Evolutionary conservation across 306 rosid genomes (phyloP).

Genomic region (Gastrolobium bilobum): DNA sequence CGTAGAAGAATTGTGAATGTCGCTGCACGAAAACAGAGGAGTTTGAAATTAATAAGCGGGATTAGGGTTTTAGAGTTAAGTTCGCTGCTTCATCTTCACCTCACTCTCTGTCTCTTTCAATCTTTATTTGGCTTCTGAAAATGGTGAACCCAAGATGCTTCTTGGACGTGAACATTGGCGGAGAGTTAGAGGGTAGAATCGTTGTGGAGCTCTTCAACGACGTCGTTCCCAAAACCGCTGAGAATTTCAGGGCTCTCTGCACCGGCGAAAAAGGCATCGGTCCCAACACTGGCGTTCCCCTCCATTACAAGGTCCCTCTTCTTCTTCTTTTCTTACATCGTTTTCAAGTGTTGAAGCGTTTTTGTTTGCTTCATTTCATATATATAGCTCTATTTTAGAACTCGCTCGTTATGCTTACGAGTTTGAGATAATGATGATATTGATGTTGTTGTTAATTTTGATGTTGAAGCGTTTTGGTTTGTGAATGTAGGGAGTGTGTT

Average conservation of each 20-base stretch:
- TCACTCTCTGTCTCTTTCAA: not conserved
- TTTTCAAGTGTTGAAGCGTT: not conserved
- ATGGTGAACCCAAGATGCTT: slow-evolving; percentile 73
- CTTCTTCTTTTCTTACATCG: not conserved
- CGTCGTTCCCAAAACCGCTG: slow-evolving; percentile 81
- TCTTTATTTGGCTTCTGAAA: not conserved
- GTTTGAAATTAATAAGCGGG: slow-evolving; percentile 44
- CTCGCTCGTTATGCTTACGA: too few species aligned
- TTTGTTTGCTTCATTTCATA: not conserved
- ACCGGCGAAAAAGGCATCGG: slow-evolving; percentile 77
- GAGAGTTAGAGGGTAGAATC: slow-evolving; percentile 76
- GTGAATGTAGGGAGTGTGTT: slow-evolving; percentile 53
- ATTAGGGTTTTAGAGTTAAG: slow-evolving; percentile 50
- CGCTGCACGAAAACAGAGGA: slow-evolving; percentile 32
- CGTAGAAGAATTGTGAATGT: slow-evolving; percentile 8
- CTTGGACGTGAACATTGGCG: slow-evolving; percentile 70
- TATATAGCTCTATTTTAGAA: too few species aligned
- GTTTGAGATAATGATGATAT: too few species aligned
- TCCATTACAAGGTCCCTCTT: slow-evolving; percentile 72
- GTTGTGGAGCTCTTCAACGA: slow-evolving; percentile 72
- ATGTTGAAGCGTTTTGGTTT: not conserved
- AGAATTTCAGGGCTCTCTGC: slow-evolving; percentile 82
- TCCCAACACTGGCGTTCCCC: slow-evolving; percentile 62
- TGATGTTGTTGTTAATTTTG: too few species aligned
- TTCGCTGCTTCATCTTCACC: not conserved